Evolutionary conservation across 805 yeast genomes (phyloP).

Genomic region (Metschnikowia lachancei): DNA sequence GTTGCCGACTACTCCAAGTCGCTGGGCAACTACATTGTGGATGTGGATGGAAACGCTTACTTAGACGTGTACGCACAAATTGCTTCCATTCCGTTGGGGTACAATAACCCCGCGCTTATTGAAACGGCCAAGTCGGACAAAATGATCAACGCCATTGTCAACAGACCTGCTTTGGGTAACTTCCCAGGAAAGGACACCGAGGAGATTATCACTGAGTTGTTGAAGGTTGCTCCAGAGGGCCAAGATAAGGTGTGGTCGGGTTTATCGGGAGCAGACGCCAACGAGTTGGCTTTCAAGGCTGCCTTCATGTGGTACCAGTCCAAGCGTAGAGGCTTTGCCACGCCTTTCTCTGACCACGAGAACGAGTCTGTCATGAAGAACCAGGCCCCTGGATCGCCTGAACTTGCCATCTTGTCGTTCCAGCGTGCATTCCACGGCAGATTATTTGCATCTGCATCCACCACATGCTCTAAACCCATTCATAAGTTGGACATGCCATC

Average conservation of each 20-base stretch:
- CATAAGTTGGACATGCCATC: slow-evolving; percentile 93
- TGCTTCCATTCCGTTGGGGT: slow-evolving; percentile 81
- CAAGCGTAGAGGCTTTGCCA: slow-evolving; percentile 59
- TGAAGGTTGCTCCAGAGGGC: slow-evolving; percentile 77
- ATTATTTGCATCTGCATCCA: slow-evolving; percentile 84
- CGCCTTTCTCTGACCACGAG: slow-evolving; percentile 68
- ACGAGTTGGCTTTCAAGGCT: slow-evolving; percentile 86
- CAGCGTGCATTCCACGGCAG: slow-evolving; percentile 93
- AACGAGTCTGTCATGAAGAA: slow-evolving; percentile 72
- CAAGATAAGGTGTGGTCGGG: slow-evolving; percentile 75
- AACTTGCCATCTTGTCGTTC: slow-evolving; percentile 80
- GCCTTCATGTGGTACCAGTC: slow-evolving; percentile 79
- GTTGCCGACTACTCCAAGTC: slow-evolving; percentile 75
- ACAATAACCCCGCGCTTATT: slow-evolving; percentile 75
- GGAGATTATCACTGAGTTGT: slow-evolving; percentile 48
- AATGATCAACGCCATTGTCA: slow-evolving; percentile 69
- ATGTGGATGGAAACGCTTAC: slow-evolving; percentile 72
- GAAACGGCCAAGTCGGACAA: slow-evolving; percentile 67
- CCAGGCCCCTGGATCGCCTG: slow-evolving; percentile 85
- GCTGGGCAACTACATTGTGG: slow-evolving; percentile 74
- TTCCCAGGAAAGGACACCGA: slow-evolving; percentile 55
- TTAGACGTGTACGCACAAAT: slow-evolving; percentile 82
- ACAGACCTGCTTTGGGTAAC: slow-evolving; percentile 78
- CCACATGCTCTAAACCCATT: slow-evolving; percentile 91
- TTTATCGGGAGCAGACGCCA: slow-evolving; percentile 83